Base-by-base conservation (phyloP, 495 filamentous ascomycete species). In the Melanomma pulvis-pyrius region DNA sequence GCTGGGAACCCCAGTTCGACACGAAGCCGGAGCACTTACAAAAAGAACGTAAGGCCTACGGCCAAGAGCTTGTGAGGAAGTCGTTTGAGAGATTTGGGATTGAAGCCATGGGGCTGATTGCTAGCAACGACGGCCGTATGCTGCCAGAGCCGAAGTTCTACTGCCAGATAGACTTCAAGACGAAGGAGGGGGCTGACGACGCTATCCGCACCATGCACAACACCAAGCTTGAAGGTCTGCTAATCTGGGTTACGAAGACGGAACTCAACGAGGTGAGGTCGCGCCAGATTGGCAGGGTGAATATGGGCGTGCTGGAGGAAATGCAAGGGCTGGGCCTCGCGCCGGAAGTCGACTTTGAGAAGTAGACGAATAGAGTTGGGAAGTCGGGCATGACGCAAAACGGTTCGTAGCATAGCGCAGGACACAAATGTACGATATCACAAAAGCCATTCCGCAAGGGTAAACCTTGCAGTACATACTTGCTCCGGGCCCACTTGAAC, bases 121-220 rank as follows among this genome's bases (percentile, higher is more conserved):
- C 53, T 7, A 22, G 29, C n/a, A 36, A 36, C 17, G 30, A 36
- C n/a, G 53, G 32, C 1, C 8, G 22, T 2, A 57, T 21, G 53
- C 6, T 19, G 53, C 15, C 17, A 2, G 30, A 30, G n/a, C 53
- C 53, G 53, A 57, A 36, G 22, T 57, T 39, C 32, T 24, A 21
- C 22, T 57, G 53, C 32, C 30, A 34, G 19, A 34, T 39, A 4
- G 53, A 57, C 30, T 39, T 57, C 12, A 57, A 57, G 53, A 57
- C 53, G 4, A 57, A 57, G 19, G 29, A 57, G 21, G 53, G 28
- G 8, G 53, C 53, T 0, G 53, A 57, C 1, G 53, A 36, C 13
- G 53, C 53, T 2, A 41, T 57, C 2, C 15, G 21, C n/a, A 9
- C 29, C 30, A 21, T 57, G 13, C 1, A 39, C n/a, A 36, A 25